Base-by-base conservation (phyloP, 2,329 filamentous ascomycete genomes). In the Rachicladosporium sp. region DNA sequence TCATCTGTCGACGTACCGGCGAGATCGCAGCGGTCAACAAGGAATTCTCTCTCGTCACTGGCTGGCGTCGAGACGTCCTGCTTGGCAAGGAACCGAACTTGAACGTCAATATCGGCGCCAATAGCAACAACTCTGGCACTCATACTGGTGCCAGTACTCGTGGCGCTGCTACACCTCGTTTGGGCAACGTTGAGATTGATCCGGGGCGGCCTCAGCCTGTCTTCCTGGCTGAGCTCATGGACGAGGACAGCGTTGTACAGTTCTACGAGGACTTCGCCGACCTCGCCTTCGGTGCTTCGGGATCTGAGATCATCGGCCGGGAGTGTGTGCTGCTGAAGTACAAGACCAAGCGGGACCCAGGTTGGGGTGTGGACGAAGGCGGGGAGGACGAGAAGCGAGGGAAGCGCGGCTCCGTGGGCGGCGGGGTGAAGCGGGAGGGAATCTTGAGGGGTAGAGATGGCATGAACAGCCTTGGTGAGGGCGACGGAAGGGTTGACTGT, bases 211-310 rank as follows among this genome's bases (percentile, higher is more conserved):
- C 73, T 2, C 82, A 88, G 46, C 82, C 88, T 0, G 85, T 95
- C 1, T 94, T 94, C 54, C 71, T 96, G 35, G 86, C 89, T 0
- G 89, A 96, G 59, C 69, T 98, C 27, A 74, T 98, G 50, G 91
- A 96, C 52, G 87, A 95, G 48, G 86, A 94, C 53, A 88, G 81
- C 42, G 87, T 93, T 0, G 80, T 95, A 3, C 80, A 93, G 50
- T 96, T 95, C 59, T 94, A 95, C 59, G 88, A 95, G 50, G 87
- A 96, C 58, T 96, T 93, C 63, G 82, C 89, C 0, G 80, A 88
- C 46, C 71, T 96, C 2, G 89, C 89, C 0, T 96, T 95, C 61
- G 86, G 86, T 29, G 87, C 95, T 57, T 87, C 86, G 31, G 76
- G 86, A 27, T 87, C 88, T 10, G 83, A 80, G 50, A 85, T 93